Evolutionary conservation across 495 filamentous ascomycete species (phyloP), one percentile per base, ranked within the genome.

Genomic region (Hypoxylon trugodes): DNA sequence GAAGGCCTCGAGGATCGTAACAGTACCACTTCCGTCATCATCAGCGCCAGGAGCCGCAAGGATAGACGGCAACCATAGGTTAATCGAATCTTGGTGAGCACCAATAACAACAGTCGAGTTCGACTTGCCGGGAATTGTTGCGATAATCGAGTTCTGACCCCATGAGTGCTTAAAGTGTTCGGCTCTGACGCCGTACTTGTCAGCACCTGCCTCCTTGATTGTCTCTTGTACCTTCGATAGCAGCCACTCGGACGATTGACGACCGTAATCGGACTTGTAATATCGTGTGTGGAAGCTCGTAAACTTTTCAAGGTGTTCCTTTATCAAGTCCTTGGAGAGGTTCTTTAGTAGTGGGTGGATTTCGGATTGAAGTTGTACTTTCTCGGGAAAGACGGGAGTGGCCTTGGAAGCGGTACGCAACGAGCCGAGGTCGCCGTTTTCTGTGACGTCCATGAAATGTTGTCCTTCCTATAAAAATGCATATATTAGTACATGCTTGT

Each of bases 401-500:
- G 75, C 76, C 54, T 68, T 77, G 69, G 73, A 77, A 21, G 54
- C 59, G 18, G 74, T 72, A 49, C 71, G 74, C 42, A 71, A 61
- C 4, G 74, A 46, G 32, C 85, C 88, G 40, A 90, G 81, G 40
- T 89, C 79, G 30, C 75, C 74, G 30, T 84, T 78, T 61, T 90
- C 84, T 51, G 95, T 97, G 66, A 98, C 90, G 75, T 98, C 95
- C 82, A 98, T 96, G 79, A 98, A 98, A 65, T 89, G 92, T 38
- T 87, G 79, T 45, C 92, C 91, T 65, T 90, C 80, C 94, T 96
- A 59, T 66, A 41, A n/a, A n/a, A n/a, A 26, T 42, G 53, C 12
- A 18, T 19, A 6, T 37, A 41, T 70, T 53, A 72, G 60, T 30
- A 13, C 33, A 54, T 22, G 12, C 6, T 5, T 47, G 30, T 36